Base-by-base conservation (phyloP, 2,329 filamentous ascomycete species). In the Fusarium albosuccineum region DNA sequence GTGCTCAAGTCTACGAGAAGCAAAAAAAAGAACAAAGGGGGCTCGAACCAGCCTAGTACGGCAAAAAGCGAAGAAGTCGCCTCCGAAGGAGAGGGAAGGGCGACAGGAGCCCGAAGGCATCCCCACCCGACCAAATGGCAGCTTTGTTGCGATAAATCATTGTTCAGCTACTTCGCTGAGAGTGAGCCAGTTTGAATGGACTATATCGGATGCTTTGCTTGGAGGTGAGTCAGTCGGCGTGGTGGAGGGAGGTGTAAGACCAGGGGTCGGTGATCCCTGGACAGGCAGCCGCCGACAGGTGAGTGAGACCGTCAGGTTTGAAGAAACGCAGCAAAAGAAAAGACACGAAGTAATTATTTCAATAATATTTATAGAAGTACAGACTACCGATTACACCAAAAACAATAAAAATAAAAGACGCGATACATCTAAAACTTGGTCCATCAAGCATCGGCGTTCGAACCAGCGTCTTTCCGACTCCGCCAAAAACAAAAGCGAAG, bases 21-120 rank as follows among this genome's bases (percentile, higher is more conserved):
- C 10, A 33, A 45, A 40, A n/a, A 10, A 3, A 7, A 37, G 2
- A 0, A 2, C 3, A 26, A 9, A 36, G 13, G 8, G 40, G 30
- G 39, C 52, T 45, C 0, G 11, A 30, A 1, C 6, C 17, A 3
- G 29, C 62, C 2, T 22, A 22, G 17, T 22, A 22, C 17, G 17
- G 17, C 17, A 22, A 66, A 66, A 65, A 66, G 51, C 63, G 63
- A 66, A 66, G 63, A 39, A 13, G 17, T n/a, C 42, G 26, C 30
- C 55, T 34, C 39, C 34, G 14, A n/a, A 46, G 45, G 22, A 16
- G 41, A 17, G 22, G 13, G 34, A 8, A 13, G 48, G 22, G 39
- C 27, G 9, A 5, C 13, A 26, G 11, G 22, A 27, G 6, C 22
- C 22, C 22, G 29, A 14, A 9, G 27, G 5, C 33, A 22, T 26